phyloP scores from a whole-genome alignment of 306 rosid genomes.

The Begonia loranthoides region DNA sequence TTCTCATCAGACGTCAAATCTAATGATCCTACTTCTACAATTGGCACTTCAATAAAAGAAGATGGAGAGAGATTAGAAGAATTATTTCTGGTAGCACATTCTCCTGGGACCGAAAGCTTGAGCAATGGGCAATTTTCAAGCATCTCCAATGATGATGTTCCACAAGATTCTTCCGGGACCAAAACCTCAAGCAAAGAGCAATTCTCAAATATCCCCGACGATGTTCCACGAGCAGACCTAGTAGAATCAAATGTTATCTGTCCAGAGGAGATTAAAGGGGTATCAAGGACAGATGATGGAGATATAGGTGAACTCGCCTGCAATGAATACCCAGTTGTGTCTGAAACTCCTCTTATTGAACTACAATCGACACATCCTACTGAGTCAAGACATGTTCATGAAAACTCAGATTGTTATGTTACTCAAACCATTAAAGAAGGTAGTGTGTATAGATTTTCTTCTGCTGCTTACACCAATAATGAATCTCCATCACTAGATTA shows the following conservation, averaged over 20 bases:
- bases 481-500: slow-evolving; percentile 17
- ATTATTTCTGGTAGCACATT: slow-evolving; percentile 17
- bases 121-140: too few species aligned
- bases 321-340: slow-evolving; percentile 18
- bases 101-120: slow-evolving; percentile 17
- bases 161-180: too few species aligned
- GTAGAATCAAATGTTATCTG: slow-evolving; percentile 16
- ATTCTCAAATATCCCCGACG: slow-evolving; percentile 15
- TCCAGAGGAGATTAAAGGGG: slow-evolving; percentile 24
- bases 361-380: slow-evolving; percentile 17
- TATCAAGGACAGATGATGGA: slow-evolving; percentile 16
- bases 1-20: slow-evolving; percentile 15
- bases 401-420: slow-evolving; percentile 9
- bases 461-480: slow-evolving; percentile 10
- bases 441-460: too few species aligned
- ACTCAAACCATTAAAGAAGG: too few species aligned
- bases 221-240: slow-evolving; percentile 24
- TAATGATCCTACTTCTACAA: slow-evolving; percentile 7
- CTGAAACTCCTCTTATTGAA: slow-evolving; percentile 17
- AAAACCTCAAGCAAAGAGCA: slow-evolving; percentile 17
- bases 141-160: too few species aligned
- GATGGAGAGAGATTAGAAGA: slow-evolving; percentile 25
- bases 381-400: slow-evolving; percentile 14
- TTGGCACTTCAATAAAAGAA: slow-evolving; percentile 12
- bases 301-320: slow-evolving; percentile 22